These are phyloP conservation scores for Myriosclerotinia curreyana DNA, from an alignment of 2,329 filamentous ascomycete genomes.

Conservation along the genomic window DNA sequence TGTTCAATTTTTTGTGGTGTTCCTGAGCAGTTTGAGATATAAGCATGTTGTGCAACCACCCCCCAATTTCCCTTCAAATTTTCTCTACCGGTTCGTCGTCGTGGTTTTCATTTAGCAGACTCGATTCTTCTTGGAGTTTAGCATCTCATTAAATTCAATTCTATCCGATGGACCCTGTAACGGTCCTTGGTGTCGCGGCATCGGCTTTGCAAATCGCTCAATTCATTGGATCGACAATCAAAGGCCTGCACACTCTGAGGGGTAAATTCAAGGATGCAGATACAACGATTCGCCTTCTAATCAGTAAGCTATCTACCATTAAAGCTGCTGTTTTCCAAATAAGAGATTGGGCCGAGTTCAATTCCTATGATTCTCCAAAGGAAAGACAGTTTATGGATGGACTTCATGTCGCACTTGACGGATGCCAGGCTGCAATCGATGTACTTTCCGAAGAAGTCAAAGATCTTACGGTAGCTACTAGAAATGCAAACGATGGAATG, in stretches of 20 bases:
- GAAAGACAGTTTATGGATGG: conserved; percentile 37
- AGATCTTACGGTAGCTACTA: conserved; percentile 5
- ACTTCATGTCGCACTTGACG: conserved; percentile 40
- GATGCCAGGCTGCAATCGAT: conserved; percentile 41
- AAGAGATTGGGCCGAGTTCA: conserved; percentile 24
- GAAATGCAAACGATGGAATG: background rate
- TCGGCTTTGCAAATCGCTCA: conserved; percentile 17
- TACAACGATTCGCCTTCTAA: conserved; percentile 22
- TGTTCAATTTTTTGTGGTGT: background rate
- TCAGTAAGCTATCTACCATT: conserved; percentile 22
- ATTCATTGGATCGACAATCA: conserved; percentile 21
- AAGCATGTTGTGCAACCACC: conserved; percentile 4
- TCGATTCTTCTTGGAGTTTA: too few species aligned
- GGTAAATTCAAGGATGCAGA: conserved; percentile 23
- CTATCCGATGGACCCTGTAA: conserved; percentile 14
- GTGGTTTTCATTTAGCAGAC: background rate
- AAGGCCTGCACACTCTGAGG: conserved; percentile 22
- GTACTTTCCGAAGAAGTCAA: conserved; percentile 40
- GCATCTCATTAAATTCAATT: background rate
- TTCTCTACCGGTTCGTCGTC: background rate
- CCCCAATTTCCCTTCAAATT: background rate
- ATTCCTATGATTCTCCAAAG: conserved; percentile 27
- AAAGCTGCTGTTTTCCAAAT: conserved; percentile 24
- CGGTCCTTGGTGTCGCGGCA: conserved; percentile 14
- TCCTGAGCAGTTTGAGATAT: background rate